Conservation (phyloP, 75 land plant genomes). For the Pinus tabuliformis region DNA sequence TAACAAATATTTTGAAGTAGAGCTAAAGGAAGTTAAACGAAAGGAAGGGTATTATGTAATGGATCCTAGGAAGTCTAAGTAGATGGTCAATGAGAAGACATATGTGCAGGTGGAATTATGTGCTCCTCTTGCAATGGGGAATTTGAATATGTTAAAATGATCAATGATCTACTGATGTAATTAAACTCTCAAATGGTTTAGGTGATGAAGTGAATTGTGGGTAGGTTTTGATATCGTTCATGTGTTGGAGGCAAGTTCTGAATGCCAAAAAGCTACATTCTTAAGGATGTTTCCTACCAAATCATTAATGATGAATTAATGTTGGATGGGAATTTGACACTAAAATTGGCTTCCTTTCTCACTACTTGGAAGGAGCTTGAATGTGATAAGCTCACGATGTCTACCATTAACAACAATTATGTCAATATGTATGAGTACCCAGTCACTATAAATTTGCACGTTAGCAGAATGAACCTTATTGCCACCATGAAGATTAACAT, state of each 20-base stretch:
- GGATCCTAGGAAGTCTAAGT: constrained; percentile 39
- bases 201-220: too few relatives aligned
- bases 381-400: constrained; percentile 58
- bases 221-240: too few relatives aligned
- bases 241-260: constrained; percentile 18
- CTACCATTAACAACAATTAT: constrained; percentile 57
- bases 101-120: constrained; percentile 34
- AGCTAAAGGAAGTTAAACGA: constrained; percentile 31
- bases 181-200: constrained; percentile 9
- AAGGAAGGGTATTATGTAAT: constrained; percentile 36
- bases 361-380: constrained; percentile 81
- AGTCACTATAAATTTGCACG: constrained; percentile 62
- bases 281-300: constrained; percentile 72
- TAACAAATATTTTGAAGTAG: constrained; percentile 36
- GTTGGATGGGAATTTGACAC: constrained; percentile 79
- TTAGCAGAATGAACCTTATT: not conserved
- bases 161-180: constrained; percentile 27
- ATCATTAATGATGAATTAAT: too few relatives aligned
- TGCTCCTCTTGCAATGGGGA: constrained; percentile 52
- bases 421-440: constrained; percentile 80
- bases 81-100: constrained; percentile 47
- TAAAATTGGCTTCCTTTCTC: constrained; percentile 77
- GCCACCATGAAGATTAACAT: too few relatives aligned
- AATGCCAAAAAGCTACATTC: constrained; percentile 47
- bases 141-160: constrained; percentile 36